These are phyloP conservation scores for Colletotrichum truncatum DNA, from an alignment of 2,329 filamentous ascomycete species.

Conservation along the genomic window DNA sequence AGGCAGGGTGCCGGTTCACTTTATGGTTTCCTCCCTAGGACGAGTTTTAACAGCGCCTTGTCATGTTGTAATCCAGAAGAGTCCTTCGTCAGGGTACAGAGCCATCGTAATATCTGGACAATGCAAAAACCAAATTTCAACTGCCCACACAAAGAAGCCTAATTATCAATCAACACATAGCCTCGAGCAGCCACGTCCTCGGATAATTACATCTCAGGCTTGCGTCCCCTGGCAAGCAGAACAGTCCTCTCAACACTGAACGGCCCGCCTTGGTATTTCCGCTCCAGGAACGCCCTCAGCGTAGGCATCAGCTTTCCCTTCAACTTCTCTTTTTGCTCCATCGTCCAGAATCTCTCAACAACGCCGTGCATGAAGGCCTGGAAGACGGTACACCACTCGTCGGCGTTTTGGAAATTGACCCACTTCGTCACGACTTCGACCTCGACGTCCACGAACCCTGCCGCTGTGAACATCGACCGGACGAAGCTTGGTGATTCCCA, in stretches of 20 bases:
- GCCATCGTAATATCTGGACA: too few species aligned
- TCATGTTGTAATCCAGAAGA: too few species aligned
- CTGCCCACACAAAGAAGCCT: too few species aligned
- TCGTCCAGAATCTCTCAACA: conserved; percentile 3
- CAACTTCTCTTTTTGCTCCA: conserved; percentile 1
- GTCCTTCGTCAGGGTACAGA: too few species aligned
- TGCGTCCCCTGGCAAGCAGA: conserved; percentile 2
- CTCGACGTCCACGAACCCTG: conserved; percentile 11
- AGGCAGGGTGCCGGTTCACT: too few species aligned
- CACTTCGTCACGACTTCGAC: conserved; percentile 1
- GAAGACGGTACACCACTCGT: neutral
- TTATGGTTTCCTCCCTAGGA: too few species aligned
- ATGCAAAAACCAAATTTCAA: too few species aligned
- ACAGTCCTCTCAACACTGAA: conserved; percentile 6
- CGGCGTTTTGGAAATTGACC: neutral
- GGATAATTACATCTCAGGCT: neutral
- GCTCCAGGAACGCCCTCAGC: neutral
- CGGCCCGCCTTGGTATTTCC: neutral
- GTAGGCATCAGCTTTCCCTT: neutral
- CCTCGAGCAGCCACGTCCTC: too few species aligned
- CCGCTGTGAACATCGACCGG: neutral
- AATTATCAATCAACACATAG: too few species aligned
- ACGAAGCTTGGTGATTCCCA: conserved; percentile 2
- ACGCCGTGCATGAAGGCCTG: conserved; percentile 3
- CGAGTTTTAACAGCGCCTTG: too few species aligned